phyloP scores from a whole-genome alignment of 495 filamentous ascomycete genomes.

The Cudoniella acicularis region DNA sequence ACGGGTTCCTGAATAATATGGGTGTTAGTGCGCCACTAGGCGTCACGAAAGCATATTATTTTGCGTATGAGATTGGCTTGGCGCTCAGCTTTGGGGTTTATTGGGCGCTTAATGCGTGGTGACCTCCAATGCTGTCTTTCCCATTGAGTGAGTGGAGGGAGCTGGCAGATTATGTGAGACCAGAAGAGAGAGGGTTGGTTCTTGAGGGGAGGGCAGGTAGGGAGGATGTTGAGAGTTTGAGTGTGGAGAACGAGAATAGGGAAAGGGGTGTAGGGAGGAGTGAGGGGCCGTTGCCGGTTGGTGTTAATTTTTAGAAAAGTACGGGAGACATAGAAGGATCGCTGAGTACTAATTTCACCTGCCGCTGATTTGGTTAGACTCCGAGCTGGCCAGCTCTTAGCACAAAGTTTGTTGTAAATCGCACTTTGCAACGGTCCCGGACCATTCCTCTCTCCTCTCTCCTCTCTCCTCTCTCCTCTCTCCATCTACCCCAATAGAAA shows the following conservation, averaged over 20 bases:
- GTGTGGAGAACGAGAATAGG: not conserved
- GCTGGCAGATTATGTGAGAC: constrained; percentile 31
- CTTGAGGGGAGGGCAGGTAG: not conserved
- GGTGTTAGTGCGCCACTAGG: constrained; percentile 31
- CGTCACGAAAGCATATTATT: constrained; percentile 33
- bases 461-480: no score
- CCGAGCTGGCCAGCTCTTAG: no score
- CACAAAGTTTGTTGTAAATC: no score
- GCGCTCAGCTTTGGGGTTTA: constrained; percentile 29
- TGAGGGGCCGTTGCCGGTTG: not conserved
- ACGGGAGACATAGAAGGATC: no score
- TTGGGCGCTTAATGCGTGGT: constrained; percentile 17
- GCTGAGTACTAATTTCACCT: no score
- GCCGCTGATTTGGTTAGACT: no score
- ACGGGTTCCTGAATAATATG: constrained; percentile 37
- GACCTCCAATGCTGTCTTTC: constrained; percentile 21
- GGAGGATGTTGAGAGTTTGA: not conserved
- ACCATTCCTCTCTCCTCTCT: no score
- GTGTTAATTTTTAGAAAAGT: not conserved
- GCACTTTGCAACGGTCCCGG: no score
- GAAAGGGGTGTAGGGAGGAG: not conserved
- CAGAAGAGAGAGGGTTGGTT: constrained; percentile 16
- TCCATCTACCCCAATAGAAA: no score
- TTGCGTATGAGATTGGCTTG: constrained; percentile 33
- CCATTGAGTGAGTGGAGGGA: constrained; percentile 31